These are phyloP conservation scores for Linnemannia exigua DNA, from an alignment of 192 early-diverging fungal genomes.

Conservation along the genomic window DNA sequence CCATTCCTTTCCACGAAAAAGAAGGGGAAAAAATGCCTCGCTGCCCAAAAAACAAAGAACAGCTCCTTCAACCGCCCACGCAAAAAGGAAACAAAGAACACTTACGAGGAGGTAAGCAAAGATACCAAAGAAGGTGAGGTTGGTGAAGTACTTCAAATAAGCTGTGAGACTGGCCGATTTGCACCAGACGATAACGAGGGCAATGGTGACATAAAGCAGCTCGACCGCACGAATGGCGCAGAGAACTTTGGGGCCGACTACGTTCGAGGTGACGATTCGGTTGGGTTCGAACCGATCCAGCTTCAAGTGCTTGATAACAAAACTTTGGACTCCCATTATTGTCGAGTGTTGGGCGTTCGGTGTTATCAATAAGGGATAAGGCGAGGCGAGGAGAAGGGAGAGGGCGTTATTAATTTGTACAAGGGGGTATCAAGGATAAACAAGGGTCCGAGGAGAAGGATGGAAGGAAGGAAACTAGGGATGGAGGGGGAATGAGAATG, in stretches of 20 bases:
- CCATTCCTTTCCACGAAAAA: background rate
- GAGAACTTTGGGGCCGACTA: constrained; percentile 38
- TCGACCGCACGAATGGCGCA: constrained; percentile 27
- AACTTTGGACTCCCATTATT: background rate
- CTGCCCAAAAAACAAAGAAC: background rate
- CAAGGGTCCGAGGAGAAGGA: background rate
- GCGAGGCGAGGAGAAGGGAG: background rate
- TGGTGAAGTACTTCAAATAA: constrained; percentile 53
- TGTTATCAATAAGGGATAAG: background rate
- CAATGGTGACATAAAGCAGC: constrained; percentile 31
- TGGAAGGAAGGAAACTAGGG: background rate
- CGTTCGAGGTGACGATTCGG: constrained; percentile 57
- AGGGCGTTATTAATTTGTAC: background rate
- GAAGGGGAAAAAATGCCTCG: background rate
- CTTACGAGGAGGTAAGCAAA: constrained; percentile 44
- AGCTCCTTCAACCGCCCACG: background rate
- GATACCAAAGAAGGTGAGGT: constrained; percentile 50
- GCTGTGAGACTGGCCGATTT: background rate
- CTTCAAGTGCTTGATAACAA: constrained; percentile 22
- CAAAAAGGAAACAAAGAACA: background rate
- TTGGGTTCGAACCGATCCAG: constrained; percentile 52
- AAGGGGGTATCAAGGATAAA: background rate
- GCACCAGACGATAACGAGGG: constrained; percentile 35
- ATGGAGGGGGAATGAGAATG: constrained; percentile 3
- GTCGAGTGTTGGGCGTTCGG: background rate